Conservation (phyloP, 1,139 yeast genomes). For the Candida sp. region DNA sequence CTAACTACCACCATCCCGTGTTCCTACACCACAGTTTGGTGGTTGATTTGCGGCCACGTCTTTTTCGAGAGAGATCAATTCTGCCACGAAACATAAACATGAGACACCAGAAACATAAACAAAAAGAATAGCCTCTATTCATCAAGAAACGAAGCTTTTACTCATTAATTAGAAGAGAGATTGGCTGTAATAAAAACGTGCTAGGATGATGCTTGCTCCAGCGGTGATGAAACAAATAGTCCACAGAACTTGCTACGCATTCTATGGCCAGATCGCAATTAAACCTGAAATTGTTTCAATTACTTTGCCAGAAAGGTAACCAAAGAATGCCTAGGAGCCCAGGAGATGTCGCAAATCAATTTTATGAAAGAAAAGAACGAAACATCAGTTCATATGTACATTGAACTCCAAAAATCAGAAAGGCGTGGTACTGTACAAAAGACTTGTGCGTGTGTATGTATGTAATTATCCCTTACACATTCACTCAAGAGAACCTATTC, state of each 20-base stretch:
- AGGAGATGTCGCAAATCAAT: too few relatives aligned
- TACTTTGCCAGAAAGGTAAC: not conserved
- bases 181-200: too few relatives aligned
- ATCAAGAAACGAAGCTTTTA: not conserved
- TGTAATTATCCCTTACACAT: not conserved
- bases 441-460: not conserved
- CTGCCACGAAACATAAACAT: not conserved
- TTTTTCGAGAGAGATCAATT: not conserved
- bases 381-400: not conserved
- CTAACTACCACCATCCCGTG: not conserved
- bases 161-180: not conserved
- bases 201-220: not conserved
- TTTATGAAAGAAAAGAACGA: not conserved
- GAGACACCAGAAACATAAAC: not conserved
- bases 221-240: not conserved
- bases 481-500: slow-evolving; percentile 47
- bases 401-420: not conserved
- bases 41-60: not conserved
- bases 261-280: not conserved
- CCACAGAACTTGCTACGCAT: not conserved
- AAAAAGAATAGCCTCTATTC: not conserved
- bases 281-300: not conserved
- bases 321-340: not conserved
- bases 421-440: not conserved
- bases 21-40: not conserved